phyloP scores from a whole-genome alignment of 257 asterid genomes.

The Scutellaria baicalensis region DNA sequence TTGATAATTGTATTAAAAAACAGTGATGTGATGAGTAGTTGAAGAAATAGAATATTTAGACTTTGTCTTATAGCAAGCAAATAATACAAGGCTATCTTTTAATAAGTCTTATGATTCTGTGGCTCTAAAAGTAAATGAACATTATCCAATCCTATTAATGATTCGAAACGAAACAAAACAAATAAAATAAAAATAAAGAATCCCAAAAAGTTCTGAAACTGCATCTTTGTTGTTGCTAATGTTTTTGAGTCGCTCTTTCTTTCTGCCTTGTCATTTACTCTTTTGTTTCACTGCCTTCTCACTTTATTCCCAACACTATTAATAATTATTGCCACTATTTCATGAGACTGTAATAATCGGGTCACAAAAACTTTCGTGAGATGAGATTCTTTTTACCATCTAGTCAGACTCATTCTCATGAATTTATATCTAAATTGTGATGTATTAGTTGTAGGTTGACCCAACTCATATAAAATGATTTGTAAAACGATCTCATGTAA shows the following conservation, averaged over 20 bases:
- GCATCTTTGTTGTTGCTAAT: conserved; percentile 10
- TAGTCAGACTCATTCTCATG: no score
- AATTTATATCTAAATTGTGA: no score
- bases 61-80: background rate
- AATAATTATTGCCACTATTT: background rate
- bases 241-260: background rate
- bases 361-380: no score
- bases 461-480: no score
- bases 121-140: background rate
- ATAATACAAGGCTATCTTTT: background rate
- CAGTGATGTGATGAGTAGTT: no score
- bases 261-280: conserved; percentile 15
- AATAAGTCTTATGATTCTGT: background rate
- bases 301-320: conserved; percentile 14
- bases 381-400: no score
- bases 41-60: no score
- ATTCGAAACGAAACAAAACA: background rate
- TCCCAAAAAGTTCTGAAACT: conserved; percentile 11
- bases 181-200: background rate
- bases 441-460: no score
- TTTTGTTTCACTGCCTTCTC: conserved; percentile 17
- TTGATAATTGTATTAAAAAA: no score
- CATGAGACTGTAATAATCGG: no score
- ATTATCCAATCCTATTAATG: background rate
- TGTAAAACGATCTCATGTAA: no score